Evolutionary conservation across 2,329 filamentous ascomycete genomes (phyloP).

Genomic region (Monilinia aucupariae): DNA sequence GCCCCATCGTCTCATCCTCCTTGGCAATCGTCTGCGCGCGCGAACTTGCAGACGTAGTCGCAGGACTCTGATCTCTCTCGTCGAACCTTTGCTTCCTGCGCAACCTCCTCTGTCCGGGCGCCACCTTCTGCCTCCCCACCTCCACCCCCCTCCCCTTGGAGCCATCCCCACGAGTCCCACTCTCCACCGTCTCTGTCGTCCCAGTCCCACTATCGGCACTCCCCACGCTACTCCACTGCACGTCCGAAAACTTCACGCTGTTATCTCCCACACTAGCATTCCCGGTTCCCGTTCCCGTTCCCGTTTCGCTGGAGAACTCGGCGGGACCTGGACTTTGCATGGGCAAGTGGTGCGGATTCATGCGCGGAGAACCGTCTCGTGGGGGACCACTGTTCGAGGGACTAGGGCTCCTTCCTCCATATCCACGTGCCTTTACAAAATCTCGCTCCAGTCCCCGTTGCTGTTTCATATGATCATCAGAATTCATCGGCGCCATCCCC

Average conservation of each 20-base stretch:
- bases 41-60: conserved; percentile 2
- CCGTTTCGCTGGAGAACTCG: neutral
- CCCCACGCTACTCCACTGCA: conserved; percentile 7
- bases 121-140: neutral
- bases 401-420: neutral
- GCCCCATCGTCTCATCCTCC: neutral
- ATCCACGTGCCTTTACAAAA: neutral
- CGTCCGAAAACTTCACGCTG: conserved; percentile 6
- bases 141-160: neutral
- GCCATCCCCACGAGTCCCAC: neutral
- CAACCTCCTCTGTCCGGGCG: neutral
- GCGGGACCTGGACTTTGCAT: neutral
- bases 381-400: neutral
- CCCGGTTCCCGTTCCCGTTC: neutral
- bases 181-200: neutral
- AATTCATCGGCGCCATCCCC: neutral
- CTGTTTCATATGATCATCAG: neutral
- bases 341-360: neutral
- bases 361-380: neutral
- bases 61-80: neutral
- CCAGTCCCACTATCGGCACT: neutral
- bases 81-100: neutral
- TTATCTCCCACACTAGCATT: neutral
- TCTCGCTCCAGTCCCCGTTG: neutral
- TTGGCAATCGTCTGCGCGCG: neutral